Conservation (phyloP, 305 asterid genomes). For the Ilex paraguariensis region DNA sequence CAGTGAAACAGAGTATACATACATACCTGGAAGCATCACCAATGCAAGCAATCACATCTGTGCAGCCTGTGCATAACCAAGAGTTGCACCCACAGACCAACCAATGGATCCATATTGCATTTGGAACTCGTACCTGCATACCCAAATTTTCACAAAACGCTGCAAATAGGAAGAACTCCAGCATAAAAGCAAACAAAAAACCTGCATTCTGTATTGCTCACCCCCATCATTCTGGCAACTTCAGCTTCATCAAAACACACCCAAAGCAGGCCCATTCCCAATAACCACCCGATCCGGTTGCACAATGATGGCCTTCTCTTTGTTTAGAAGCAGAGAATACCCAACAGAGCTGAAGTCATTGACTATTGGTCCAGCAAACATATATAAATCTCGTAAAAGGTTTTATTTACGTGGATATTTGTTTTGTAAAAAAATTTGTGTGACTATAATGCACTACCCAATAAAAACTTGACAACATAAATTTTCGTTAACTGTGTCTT, state of each 20-base stretch:
- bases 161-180: no score
- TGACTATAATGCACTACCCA: no score
- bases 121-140: conserved; percentile 62
- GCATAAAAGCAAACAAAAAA: no score
- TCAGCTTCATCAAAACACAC: conserved; percentile 65
- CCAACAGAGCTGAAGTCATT: conserved; percentile 68
- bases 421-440: no score
- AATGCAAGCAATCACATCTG: no score
- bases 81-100: conserved; percentile 63
- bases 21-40: no score
- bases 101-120: conserved; percentile 80
- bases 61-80: conserved; percentile 70
- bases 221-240: conserved; percentile 65
- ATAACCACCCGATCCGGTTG: conserved; percentile 53
- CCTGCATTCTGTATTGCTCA: conserved; percentile 9
- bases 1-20: no score
- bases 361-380: conserved; percentile 63
- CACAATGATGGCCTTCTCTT: conserved; percentile 53
- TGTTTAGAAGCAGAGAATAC: conserved; percentile 53
- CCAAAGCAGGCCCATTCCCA: conserved; percentile 56
- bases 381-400: no score
- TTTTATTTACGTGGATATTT: no score
- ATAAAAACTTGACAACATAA: no score
- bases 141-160: conserved; percentile 25
- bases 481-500: no score